A percentile compares a stretch with the other conserved stretches of the same genome.
These are phyloP conservation scores for Pseudocercospora crystallina DNA, from an alignment of 2,329 filamentous ascomycete species.

Conservation along the genomic window DNA sequence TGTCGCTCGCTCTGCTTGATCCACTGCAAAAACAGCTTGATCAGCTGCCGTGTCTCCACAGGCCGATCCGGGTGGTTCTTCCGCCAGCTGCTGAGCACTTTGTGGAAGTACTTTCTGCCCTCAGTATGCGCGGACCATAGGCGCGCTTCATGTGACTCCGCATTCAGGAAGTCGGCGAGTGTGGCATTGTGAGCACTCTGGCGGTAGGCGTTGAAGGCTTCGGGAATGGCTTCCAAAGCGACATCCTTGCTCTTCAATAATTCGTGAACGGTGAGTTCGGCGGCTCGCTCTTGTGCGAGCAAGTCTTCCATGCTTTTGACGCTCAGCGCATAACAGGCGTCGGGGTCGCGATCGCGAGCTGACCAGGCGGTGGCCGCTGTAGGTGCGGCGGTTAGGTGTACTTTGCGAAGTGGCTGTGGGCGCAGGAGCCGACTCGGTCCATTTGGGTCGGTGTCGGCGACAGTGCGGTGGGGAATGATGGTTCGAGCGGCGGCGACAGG, in stretches of 20 bases:
- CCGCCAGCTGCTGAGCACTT: slow-evolving; percentile 57
- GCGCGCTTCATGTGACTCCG: slow-evolving; percentile 64
- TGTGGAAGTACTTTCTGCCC: slow-evolving; percentile 77
- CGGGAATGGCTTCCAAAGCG: slow-evolving; percentile 24
- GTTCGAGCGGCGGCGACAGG: not conserved
- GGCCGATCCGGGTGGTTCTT: slow-evolving; percentile 53
- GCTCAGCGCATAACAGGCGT: slow-evolving; percentile 29
- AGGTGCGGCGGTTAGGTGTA: slow-evolving; percentile 55
- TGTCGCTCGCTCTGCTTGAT: slow-evolving; percentile 85
- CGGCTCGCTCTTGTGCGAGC: slow-evolving; percentile 31
- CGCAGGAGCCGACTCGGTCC: slow-evolving; percentile 54
- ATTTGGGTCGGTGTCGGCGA: slow-evolving; percentile 41
- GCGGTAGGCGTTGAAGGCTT: slow-evolving; percentile 54
- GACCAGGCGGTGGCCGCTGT: slow-evolving; percentile 9
- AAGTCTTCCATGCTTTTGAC: slow-evolving; percentile 34
- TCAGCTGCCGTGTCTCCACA: slow-evolving; percentile 71
- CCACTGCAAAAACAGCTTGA: slow-evolving; percentile 79
- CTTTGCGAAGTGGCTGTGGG: slow-evolving; percentile 44
- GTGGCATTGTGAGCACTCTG: slow-evolving; percentile 69
- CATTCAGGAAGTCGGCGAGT: slow-evolving; percentile 68
- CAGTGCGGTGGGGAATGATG: slow-evolving; percentile 10
- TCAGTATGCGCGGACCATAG: slow-evolving; percentile 79
- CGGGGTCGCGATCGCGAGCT: slow-evolving; percentile 16
- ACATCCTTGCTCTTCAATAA: slow-evolving; percentile 27
- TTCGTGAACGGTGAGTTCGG: slow-evolving; percentile 29